Evolutionary conservation across 1,139 yeast species (phyloP), one percentile per base, ranked within the genome.

Genomic region (Saccharomyces hybrid): DNA sequence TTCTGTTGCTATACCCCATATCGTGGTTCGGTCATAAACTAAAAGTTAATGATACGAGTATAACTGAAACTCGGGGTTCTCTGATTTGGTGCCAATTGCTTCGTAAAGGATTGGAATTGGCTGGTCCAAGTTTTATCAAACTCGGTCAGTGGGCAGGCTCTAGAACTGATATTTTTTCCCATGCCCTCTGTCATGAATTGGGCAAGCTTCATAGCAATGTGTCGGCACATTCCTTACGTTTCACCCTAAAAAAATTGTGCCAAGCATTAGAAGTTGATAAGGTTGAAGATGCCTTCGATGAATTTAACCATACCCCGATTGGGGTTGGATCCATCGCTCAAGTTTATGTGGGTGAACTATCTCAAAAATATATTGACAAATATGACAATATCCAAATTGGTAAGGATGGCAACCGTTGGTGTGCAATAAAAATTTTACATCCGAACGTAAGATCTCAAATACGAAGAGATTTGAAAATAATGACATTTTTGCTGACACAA

Each of bases 111-210:
- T 82, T 95, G 58, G 97, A 93, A 68, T 60, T 76, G 29, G 97
- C 97, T 0, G 99, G 99, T 1, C 96, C 99, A 1, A 86, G 96
- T 5, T 93, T 93, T 70, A 88, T 93, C 59, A 93, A 93, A 71
- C 78, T 93, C 59, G 99, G 98, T 3, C 99, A 95, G 75, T 93
- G 99, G 99, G 99, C 99, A 0, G 98, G 98, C 2, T 87, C 97
- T n/a, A 80, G 99, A 72, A 88, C 96, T 0, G 99, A 93, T 71
- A 87, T 93, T 47, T 91, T 93, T 71, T 86, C 97, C 2, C 75
- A 75, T 53, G 88, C 80, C 50, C 73, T 93, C 71, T 93, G 99
- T 70, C 80, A 80, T 26, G 93, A 88, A 65, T 73, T 93, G 64
- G 81, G 89, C 2, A 74, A 80, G 41, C 74, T 93, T 54, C 99